Evolutionary conservation across 768 basidiomycete genomes (phyloP).

Genomic region (Lactifluus volemus): DNA sequence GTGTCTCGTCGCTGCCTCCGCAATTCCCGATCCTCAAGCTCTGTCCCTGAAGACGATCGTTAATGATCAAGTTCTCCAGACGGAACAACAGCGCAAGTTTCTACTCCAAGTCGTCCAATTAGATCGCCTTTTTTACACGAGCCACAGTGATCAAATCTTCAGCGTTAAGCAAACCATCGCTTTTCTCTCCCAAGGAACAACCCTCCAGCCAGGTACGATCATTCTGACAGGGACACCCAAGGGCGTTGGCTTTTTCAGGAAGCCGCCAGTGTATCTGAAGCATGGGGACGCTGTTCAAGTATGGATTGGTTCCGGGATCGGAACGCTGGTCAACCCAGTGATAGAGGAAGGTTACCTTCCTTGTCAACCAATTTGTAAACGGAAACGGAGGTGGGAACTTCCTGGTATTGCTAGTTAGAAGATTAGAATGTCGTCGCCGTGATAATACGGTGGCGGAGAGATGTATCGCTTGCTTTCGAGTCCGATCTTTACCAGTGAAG

Average conservation of each 20-base stretch:
- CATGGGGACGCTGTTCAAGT: constrained; percentile 64
- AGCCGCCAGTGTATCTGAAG: constrained; percentile 61
- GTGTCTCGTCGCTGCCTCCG: constrained; percentile 58
- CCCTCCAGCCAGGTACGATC: constrained; percentile 70
- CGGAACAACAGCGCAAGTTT: constrained; percentile 64
- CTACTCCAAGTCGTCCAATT: neutral
- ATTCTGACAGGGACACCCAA: constrained; percentile 80
- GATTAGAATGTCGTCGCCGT: neutral
- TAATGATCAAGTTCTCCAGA: constrained; percentile 67
- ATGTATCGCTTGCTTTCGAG: neutral
- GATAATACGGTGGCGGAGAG: neutral
- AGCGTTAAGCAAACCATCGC: constrained; percentile 66
- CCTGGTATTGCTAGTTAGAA: neutral
- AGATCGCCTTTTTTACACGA: neutral
- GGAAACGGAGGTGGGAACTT: neutral
- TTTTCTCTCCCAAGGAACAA: constrained; percentile 78
- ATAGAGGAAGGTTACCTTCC: constrained; percentile 46
- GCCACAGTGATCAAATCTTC: constrained; percentile 72
- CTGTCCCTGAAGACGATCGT: constrained; percentile 53
- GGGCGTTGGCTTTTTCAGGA: constrained; percentile 72
- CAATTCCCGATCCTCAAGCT: constrained; percentile 58
- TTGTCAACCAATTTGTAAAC: constrained; percentile 34
- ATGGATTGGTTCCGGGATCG: constrained; percentile 66
- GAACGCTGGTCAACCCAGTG: constrained; percentile 72
- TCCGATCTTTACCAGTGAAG: neutral